These are phyloP conservation scores for Globisporangium spinosum DNA, from an alignment of 352 stramenopile genomes.

Conservation along the genomic window DNA sequence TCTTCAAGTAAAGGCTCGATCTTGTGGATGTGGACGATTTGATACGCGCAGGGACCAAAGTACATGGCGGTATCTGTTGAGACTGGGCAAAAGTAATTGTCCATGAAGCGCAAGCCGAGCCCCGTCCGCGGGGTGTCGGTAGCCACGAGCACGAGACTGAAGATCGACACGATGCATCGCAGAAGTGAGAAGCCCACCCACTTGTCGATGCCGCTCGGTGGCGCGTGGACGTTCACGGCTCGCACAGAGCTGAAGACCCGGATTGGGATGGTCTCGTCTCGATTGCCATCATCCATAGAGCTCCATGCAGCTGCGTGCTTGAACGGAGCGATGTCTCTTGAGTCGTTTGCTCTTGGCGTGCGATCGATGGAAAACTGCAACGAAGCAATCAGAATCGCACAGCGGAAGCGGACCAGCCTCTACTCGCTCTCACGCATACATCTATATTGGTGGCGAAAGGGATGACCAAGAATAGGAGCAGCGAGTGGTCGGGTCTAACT, in stretches of 20 bases:
- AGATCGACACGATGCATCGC: constrained; percentile 28
- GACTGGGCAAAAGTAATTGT: constrained; percentile 20
- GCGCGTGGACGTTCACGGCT: not conserved
- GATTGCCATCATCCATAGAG: not conserved
- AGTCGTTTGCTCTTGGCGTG: not conserved
- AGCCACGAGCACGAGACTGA: constrained; percentile 35
- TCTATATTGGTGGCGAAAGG: not conserved
- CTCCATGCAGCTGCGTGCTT: not conserved
- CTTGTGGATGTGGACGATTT: constrained; percentile 28
- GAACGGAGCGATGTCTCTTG: not conserved
- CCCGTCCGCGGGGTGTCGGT: constrained; percentile 57
- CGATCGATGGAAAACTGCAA: not conserved
- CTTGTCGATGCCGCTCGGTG: constrained; percentile 22
- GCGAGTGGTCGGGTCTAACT: not conserved
- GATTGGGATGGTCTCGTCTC: not conserved
- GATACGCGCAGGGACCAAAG: constrained; percentile 49
- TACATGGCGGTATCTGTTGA: constrained; percentile 29
- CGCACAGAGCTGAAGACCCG: not conserved
- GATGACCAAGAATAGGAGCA: not conserved
- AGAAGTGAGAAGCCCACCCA: constrained; percentile 26
- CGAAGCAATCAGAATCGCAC: not conserved
- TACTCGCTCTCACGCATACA: not conserved
- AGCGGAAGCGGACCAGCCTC: not conserved
- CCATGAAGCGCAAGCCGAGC: constrained; percentile 27
- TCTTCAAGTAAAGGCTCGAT: not conserved